phyloP scores from a whole-genome alignment of 805 yeast genomes.

The Cyberlindnera subsufficiens region DNA sequence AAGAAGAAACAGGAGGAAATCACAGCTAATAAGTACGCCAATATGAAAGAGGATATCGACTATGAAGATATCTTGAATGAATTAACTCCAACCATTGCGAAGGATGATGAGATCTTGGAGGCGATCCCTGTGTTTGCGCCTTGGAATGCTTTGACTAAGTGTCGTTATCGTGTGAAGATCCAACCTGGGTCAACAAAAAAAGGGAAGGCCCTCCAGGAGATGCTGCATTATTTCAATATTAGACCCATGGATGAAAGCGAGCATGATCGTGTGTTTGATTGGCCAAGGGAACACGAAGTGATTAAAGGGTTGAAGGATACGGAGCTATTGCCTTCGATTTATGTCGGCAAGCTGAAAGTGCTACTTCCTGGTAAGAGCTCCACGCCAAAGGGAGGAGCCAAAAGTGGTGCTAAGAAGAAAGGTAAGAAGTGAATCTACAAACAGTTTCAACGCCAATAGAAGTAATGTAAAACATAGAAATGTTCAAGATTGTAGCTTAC shows the following conservation, averaged over 20 bases:
- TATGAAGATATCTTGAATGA: conserved; percentile 37
- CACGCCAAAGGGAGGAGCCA: conserved; percentile 16
- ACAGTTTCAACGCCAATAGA: not conserved
- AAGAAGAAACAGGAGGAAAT: conserved; percentile 34
- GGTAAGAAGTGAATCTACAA: conserved; percentile 5
- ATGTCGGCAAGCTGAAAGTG: conserved; percentile 67
- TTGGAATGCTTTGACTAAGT: conserved; percentile 72
- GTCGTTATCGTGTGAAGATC: conserved; percentile 76
- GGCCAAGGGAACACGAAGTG: conserved; percentile 63
- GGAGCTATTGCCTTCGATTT: conserved; percentile 61
- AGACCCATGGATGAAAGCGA: conserved; percentile 42
- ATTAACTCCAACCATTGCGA: conserved; percentile 23
- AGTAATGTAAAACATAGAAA: not conserved
- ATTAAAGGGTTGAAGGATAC: conserved; percentile 52
- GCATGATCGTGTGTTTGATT: conserved; percentile 46
- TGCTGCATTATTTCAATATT: conserved; percentile 49
- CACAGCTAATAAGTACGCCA: conserved; percentile 28
- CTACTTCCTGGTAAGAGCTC: conserved; percentile 45
- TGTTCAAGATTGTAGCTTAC: conserved; percentile 10
- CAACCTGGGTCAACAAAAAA: conserved; percentile 77
- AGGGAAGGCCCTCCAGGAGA: conserved; percentile 77
- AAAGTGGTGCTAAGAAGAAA: conserved; percentile 4
- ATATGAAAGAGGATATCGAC: conserved; percentile 36
- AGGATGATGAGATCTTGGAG: conserved; percentile 49
- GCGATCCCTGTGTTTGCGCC: conserved; percentile 90